phyloP scores from a whole-genome alignment of 108 stramenopile genomes.

The Fragilariopsis cylindrus region DNA sequence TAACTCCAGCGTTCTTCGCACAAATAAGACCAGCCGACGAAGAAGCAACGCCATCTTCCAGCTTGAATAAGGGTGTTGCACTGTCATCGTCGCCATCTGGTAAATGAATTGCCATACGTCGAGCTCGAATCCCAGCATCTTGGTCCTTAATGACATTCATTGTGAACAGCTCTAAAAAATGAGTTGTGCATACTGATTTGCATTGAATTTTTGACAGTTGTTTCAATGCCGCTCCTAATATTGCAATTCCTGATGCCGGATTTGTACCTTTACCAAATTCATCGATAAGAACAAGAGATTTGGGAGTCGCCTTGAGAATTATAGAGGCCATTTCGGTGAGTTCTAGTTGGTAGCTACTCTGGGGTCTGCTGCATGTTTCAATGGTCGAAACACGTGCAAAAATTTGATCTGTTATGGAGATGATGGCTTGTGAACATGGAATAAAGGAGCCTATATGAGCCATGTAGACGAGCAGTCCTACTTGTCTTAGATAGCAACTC shows the following conservation, averaged over 20 bases:
- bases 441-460: conserved; percentile 92
- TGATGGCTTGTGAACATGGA: conserved; percentile 82
- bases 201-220: conserved; percentile 58
- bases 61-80: conserved; percentile 86
- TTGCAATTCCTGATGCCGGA: conserved; percentile 91
- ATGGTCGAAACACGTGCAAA: conserved; percentile 84
- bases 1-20: conserved; percentile 87
- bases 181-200: conserved; percentile 89
- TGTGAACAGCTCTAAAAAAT: conserved; percentile 95
- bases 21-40: conserved; percentile 93
- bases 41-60: conserved; percentile 83
- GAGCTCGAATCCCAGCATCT: conserved; percentile 72
- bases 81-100: conserved; percentile 66
- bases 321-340: conserved; percentile 87
- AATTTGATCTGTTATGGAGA: conserved; percentile 89
- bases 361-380: conserved; percentile 92
- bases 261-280: conserved; percentile 97
- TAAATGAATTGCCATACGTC: conserved; percentile 87
- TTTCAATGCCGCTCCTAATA: conserved; percentile 82
- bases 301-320: conserved; percentile 59
- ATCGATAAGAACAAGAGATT: conserved; percentile 91
- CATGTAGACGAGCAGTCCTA: conserved; percentile 89
- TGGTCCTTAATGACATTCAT: conserved; percentile 72
- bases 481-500: conserved; percentile 90
- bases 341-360: conserved; percentile 93